Conservation (phyloP, 306 rosid species). For the Prosopis cineraria region DNA sequence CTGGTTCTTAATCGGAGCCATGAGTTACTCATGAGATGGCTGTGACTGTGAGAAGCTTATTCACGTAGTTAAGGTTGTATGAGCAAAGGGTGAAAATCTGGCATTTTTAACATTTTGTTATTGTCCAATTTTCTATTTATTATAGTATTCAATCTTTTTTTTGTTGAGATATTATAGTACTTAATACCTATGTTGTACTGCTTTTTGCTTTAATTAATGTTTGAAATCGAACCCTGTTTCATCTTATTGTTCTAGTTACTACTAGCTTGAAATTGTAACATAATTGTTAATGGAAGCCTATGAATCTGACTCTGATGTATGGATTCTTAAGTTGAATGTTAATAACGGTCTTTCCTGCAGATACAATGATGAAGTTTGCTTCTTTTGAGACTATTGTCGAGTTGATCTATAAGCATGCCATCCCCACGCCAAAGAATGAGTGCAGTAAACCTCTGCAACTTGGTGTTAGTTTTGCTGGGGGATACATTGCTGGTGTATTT, state of each 20-base stretch:
- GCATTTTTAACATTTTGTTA: neutral
- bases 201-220: neutral
- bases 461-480: slow-evolving; percentile 86
- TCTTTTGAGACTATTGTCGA: slow-evolving; percentile 89
- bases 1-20: neutral
- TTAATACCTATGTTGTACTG: neutral
- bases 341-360: slow-evolving; percentile 39
- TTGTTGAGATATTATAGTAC: too few species aligned
- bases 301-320: neutral
- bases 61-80: too few species aligned
- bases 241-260: neutral
- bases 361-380: slow-evolving; percentile 98
- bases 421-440: slow-evolving; percentile 73
- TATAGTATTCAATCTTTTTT: neutral
- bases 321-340: neutral
- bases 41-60: too few species aligned
- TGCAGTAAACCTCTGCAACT: slow-evolving; percentile 76
- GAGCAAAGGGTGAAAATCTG: neutral
- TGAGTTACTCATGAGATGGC: neutral
- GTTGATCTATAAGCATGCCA: slow-evolving; percentile 69
- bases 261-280: neutral
- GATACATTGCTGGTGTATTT: slow-evolving; percentile 86
- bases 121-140: neutral
- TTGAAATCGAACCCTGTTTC: neutral
- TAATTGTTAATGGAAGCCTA: neutral